Conservation (phyloP, 305 asterid species). For the Fraxinus latifolia region DNA sequence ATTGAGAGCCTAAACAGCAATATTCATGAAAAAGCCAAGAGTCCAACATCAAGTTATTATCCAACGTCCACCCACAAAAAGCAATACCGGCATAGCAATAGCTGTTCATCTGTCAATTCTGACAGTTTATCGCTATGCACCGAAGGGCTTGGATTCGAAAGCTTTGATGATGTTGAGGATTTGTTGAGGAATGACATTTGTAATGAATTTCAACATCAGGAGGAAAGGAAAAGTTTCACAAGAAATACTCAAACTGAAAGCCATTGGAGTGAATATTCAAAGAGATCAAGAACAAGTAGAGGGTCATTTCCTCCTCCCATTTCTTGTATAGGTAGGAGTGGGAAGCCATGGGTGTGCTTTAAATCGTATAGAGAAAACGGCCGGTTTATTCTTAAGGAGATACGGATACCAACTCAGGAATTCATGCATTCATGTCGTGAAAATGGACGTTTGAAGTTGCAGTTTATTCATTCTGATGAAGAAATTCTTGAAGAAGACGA, state of each 20-base stretch:
- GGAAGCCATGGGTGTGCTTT: constrained; percentile 67
- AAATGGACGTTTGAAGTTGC: constrained; percentile 68
- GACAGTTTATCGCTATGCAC: constrained; percentile 76
- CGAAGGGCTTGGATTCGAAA: constrained; percentile 86
- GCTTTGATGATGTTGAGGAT: constrained; percentile 77
- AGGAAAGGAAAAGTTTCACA: constrained; percentile 13
- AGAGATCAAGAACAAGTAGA: constrained; percentile 35
- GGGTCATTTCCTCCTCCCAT: constrained; percentile 77
- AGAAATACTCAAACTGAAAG: constrained; percentile 16
- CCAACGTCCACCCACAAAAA: constrained; percentile 15
- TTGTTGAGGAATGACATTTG: constrained; percentile 27
- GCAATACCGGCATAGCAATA: constrained; percentile 40
- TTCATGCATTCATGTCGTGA: constrained; percentile 70
- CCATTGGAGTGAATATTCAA: constrained; percentile 20
- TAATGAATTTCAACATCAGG: constrained; percentile 25
- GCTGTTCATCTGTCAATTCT: constrained; percentile 57
- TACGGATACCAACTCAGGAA: constrained; percentile 64
- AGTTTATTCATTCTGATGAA: constrained; percentile 56
- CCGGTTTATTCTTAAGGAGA: constrained; percentile 62
- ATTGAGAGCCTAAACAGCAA: constrained; percentile 1
- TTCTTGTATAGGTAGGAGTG: constrained; percentile 66
- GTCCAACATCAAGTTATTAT: constrained; percentile 21
- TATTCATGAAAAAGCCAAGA: constrained; percentile 18
- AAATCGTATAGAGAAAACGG: constrained; percentile 65
- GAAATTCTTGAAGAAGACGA: constrained; percentile 44